Evolutionary conservation across 352 stramenopile genomes (phyloP), one percentile per base, ranked within the genome.

Genomic region (Blastocystis sp.): DNA sequence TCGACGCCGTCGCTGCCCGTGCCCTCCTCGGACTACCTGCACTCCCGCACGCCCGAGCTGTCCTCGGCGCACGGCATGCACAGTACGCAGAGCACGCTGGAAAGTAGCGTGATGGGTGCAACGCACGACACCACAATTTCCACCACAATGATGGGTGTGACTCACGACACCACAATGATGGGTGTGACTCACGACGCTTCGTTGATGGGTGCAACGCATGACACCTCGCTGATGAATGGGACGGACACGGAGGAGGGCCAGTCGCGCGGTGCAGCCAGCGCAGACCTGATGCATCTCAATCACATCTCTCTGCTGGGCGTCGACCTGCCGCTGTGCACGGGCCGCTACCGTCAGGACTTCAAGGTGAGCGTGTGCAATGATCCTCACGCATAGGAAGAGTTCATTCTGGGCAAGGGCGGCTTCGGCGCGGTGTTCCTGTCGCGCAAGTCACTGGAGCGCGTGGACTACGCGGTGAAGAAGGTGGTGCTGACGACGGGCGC

Each of bases 401-500:
- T 17, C 2, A 70, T 92, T 19, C 90, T 95, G 66, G 93, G 93
- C 19, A 94, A 94, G 88, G 93, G 93, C 69, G 93, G 93, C 0
- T 95, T 95, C 61, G 93, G 93, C 38, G 92, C 94, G 90, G 93
- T 95, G 10, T 93, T 94, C 86, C 89, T 95, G 5, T 94, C 92
- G n/a, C 94, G 92, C 19, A 93, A 94, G 89, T 94, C 91, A 2
- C 89, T 95, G 40, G 92, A 95, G 79, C 94, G 94, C 62, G 76
- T 89, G 69, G 60, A 62, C 14, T 88, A 70, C 62, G 77, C 59
- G 40, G 59, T 80, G 52, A 76, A 61, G 70, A 81, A 64, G n/a
- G 17, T 82, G 74, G 11, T 60, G 7, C 53, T 89, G 40, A 53
- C 19, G 7, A 3, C 10, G 28, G 41, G 53, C 19, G 64, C 17